Base-by-base conservation (phyloP, 2,329 filamentous ascomycete genomes). In the Sclerotinia spermophila region DNA sequence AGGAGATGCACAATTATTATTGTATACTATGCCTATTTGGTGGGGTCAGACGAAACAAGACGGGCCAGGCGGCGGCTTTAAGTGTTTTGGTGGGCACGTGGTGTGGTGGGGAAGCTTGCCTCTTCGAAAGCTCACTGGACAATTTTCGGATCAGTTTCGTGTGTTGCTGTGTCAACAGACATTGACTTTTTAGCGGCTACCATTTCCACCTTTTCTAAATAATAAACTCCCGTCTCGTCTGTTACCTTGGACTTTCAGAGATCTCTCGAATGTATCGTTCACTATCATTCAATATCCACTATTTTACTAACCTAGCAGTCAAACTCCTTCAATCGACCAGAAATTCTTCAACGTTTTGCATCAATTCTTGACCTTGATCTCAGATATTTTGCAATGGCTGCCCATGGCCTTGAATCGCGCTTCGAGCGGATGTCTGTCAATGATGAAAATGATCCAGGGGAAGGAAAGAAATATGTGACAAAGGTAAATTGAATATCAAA, bases 341-440 rank as follows among this genome's bases (percentile, higher is more conserved):
- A 19, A 10, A n/a, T 8, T 45, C 35, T 53, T 65, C 33, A 51
- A 30, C 45, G 27, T 8, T 51, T 53, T n/a, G 24, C 17, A 10
- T n/a, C 24, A n/a, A 19, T 35, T n/a, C 15, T 65, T 35, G 17
- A 8, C 19, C 38, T 40, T 44, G 11, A 19, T 65, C 21, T 53
- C 38, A 17, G 24, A 13, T 33, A 65, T 4, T 30, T 56, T 30
- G 21, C 19, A 72, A 89, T 95, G 92, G 88, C 94, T 74, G 87
- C 92, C 71, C 88, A 92, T 76, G 89, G 88, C 67, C 85, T 98
- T 61, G 95, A 97, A 83, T 85, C 92, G 82, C 92, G 92, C 77
- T 93, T 98, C 79, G 94, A 97, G 88, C 90, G 90, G 81, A 88
- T 97, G 83, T 91, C 92, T 30, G 92, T 97, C 73, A 91, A 92